Conservation (phyloP, 805 yeast genomes). For the Scheffersomyces spartinae region DNA sequence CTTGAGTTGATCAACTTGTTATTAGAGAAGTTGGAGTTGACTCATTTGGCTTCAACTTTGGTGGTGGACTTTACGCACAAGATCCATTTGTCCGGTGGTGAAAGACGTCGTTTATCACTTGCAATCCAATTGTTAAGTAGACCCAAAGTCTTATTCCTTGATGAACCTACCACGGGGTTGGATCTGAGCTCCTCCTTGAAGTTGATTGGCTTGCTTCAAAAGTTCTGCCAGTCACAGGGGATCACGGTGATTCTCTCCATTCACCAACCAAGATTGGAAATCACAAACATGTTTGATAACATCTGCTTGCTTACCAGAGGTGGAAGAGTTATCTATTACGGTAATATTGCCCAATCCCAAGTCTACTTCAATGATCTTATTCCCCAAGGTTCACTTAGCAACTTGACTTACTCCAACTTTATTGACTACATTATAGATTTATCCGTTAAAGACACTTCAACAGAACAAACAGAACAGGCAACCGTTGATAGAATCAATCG, state of each 20-base stretch:
- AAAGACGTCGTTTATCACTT: conserved; percentile 63
- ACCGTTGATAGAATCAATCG: conserved; percentile 13
- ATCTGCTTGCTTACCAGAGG: conserved; percentile 53
- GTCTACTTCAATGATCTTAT: too few species aligned
- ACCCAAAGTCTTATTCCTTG: conserved; percentile 68
- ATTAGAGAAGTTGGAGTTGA: conserved; percentile 52
- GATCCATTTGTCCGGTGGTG: conserved; percentile 74
- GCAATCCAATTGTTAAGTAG: conserved; percentile 69
- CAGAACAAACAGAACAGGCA: conserved; percentile 9
- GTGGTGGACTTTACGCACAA: conserved; percentile 40
- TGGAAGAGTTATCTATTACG: conserved; percentile 39
- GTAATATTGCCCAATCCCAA: conserved; percentile 22
- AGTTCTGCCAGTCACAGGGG: too few species aligned
- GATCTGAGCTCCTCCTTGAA: conserved; percentile 69
- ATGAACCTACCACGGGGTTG: conserved; percentile 83
- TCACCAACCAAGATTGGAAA: conserved; percentile 79
- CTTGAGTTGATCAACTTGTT: conserved; percentile 43
- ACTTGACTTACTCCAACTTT: conserved; percentile 9
- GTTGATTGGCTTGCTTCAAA: conserved; percentile 48
- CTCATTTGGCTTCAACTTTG: conserved; percentile 47
- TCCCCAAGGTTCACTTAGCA: too few species aligned
- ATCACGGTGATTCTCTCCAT: conserved; percentile 66
- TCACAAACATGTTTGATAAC: conserved; percentile 54
- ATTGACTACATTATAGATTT: conserved; percentile 25
- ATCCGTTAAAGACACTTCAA: conserved; percentile 23